Evolutionary conservation across 1,284 basidiomycete species (phyloP).

Genomic region (Heterobasidion parviporum): DNA sequence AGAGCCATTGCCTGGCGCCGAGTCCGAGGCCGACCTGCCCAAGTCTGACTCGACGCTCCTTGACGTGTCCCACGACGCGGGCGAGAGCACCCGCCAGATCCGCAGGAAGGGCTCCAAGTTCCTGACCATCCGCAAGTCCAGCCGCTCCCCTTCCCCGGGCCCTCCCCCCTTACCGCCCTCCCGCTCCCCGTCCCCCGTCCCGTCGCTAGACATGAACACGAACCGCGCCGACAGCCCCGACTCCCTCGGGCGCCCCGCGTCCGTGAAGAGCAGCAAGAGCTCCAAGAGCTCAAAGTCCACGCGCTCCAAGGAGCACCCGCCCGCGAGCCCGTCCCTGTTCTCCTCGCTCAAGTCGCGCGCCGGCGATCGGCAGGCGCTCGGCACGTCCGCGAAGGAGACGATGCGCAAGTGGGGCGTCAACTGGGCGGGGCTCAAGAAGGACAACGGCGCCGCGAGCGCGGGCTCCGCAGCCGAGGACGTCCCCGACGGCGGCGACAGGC

Average conservation of each 20-base stretch:
- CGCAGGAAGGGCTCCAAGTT: conserved; percentile 7
- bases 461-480: background rate
- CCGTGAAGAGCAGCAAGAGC: background rate
- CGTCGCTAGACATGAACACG: conserved; percentile 9
- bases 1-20: background rate
- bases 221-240: conserved; percentile 3
- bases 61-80: background rate
- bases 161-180: conserved; percentile 2
- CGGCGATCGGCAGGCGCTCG: conserved; percentile 76
- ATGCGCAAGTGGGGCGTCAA: conserved; percentile 86
- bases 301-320: conserved; percentile 12
- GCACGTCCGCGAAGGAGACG: conserved; percentile 73
- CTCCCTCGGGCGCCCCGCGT: background rate
- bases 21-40: background rate
- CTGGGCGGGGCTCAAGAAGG: conserved; percentile 59
- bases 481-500: conserved; percentile 34
- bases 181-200: conserved; percentile 9
- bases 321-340: conserved; percentile 32
- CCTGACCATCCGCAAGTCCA: conserved; percentile 4
- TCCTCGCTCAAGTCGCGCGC: conserved; percentile 70
- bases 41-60: background rate
- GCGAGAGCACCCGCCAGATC: background rate
- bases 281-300: conserved; percentile 3
- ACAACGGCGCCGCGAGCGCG: conserved; percentile 18
- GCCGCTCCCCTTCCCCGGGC: conserved; percentile 7